phyloP scores from a whole-genome alignment of 805 yeast species.

The Ogataea minuta region DNA sequence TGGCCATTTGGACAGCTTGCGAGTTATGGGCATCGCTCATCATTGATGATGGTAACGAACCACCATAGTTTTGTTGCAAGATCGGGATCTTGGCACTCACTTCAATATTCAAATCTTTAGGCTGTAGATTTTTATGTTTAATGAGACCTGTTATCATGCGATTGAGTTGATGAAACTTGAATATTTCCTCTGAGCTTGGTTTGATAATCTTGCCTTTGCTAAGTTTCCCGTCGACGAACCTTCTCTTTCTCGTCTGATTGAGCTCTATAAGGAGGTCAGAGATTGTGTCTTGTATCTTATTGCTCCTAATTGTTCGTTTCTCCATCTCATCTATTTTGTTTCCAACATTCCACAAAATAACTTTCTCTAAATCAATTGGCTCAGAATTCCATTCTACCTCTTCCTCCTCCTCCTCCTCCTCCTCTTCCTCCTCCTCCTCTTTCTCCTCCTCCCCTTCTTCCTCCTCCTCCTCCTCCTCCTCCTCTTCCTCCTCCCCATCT shows the following conservation, averaged over 20 bases:
- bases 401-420: conserved; percentile 5
- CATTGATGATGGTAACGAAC: conserved; percentile 67
- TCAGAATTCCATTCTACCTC: conserved; percentile 13
- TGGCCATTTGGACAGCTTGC: conserved; percentile 17
- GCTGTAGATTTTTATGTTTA: conserved; percentile 29
- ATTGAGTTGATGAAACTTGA: conserved; percentile 41
- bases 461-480: neutral
- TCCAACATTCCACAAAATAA: conserved; percentile 29
- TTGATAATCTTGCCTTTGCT: conserved; percentile 25
- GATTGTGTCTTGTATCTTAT: conserved; percentile 38
- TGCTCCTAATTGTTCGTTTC: conserved; percentile 21
- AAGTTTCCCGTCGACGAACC: conserved; percentile 27
- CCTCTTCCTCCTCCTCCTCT: conserved; percentile 5
- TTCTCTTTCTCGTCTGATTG: conserved; percentile 46
- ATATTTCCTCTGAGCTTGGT: conserved; percentile 43
- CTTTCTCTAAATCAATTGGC: conserved; percentile 28
- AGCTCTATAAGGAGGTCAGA: conserved; percentile 47
- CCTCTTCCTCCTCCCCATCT: conserved; percentile 5
- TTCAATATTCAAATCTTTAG: conserved; percentile 36
- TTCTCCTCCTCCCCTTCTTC: conserved; percentile 4
- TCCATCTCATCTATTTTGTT: conserved; percentile 28
- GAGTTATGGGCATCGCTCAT: conserved; percentile 14
- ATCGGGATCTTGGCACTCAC: conserved; percentile 55
- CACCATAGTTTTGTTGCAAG: conserved; percentile 68
- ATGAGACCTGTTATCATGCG: conserved; percentile 44